Base-by-base conservation (phyloP, 129 eudicot species). In the Flaveria trinervia region DNA sequence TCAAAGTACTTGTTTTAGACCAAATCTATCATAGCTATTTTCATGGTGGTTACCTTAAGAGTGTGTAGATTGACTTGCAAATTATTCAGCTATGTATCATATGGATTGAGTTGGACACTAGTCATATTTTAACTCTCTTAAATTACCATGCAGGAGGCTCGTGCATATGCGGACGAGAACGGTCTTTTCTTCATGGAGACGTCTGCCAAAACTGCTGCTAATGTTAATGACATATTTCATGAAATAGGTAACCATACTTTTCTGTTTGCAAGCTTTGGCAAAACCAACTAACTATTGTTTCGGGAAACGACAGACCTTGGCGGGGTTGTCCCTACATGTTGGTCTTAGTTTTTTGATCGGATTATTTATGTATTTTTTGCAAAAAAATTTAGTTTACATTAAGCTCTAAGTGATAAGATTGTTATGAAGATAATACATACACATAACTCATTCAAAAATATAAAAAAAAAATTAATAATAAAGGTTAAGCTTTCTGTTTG, bases 181-280 rank as follows among this genome's bases (percentile, higher is more conserved):
- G 93, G 90, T 64, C 96, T 93, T 48, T 93, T 93, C 79, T 87
- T 91, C 84, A 76, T 88, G 89, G 97, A 93, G 80, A 93, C 98
- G 64, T 93, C 98, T 66, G 98, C 98, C 45, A 93, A 93, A 83
- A 90, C 98, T 62, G 96, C 98, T 60, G 87, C 79, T 46, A 93
- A 93, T 83, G 98, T 93, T 49, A 87, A 93, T 75, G 98, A 91
- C 33, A 82, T 89, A 50, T 93, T 93, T 81, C 82, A 90, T 75
- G 98, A 93, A 83, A 93, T 91, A 82, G 98, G 98, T 93, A 64
- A 17, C 83, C 75, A 22, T 15, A 28, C 17, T 43, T 60, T 59
- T 74, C 1, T 57, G 39, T 17, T 68, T 9, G 28, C 65, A 65
- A 57, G 72, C 22, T 67, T 45, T 52, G 0, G 59, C 10, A 10